Base-by-base conservation (phyloP, 257 asterid species). In the Solanum verrucosum region DNA sequence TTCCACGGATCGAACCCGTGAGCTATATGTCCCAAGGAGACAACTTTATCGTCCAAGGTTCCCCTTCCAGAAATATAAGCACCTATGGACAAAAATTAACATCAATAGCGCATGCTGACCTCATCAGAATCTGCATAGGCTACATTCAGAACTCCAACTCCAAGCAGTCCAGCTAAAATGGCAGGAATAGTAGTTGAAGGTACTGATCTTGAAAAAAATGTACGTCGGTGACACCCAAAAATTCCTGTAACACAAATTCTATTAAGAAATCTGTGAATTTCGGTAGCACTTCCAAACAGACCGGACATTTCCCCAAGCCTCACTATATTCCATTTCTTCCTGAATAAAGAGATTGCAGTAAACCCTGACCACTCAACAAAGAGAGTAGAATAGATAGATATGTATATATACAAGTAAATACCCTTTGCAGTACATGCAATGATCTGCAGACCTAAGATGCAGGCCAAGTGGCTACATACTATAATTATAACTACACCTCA, bases 111-210 rank as follows among this genome's bases (percentile, higher is more conserved):
- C 77, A 83, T 40, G 83, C 93, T 42, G 37, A 94, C 99, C 98
- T 93, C 97, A 85, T 79, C 89, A 37, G 95, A 81, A 88, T 96
- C 98, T 38, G 98, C 98, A 89, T 92, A 92, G 15, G 95, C 94
- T 86, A 93, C 91, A 79, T 92, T 93, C 33, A 91, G 85, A 65
- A 90, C 65, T 77, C 98, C 95, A 91, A 91, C 90, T 88, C 98
- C 99, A 89, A 96, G 91, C 79, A 95, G 75, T 83, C 98, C 98
- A 91, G 98, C 95, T 70, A 96, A 90, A 46, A 91, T 75, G 27
- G 93, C 85, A 70, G 93, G 94, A 89, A 88, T 59, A 49, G 86
- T 81, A 83, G 88, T 83, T 49, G 87, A 88, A 27, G 87, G 74
- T 37, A 65, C 72, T 38, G 90, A 29, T 71, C 79, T 68, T 65